phyloP scores from a whole-genome alignment of 139 green algal genomes.

The Chlamydomonas applanata region DNA sequence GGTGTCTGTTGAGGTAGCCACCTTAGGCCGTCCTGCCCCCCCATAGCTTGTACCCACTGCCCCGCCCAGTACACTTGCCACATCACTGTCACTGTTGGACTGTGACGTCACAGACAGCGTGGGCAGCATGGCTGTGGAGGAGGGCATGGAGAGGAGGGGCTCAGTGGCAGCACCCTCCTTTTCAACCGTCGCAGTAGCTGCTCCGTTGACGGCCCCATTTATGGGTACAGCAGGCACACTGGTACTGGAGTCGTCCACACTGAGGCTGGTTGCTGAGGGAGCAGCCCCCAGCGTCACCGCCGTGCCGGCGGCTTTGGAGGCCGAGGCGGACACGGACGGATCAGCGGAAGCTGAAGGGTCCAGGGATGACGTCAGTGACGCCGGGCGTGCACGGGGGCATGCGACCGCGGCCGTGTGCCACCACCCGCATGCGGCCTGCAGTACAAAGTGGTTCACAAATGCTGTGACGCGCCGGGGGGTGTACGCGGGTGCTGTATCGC shows the following conservation, averaged over 20 bases:
- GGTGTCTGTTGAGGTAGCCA: background rate
- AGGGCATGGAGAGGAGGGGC: too few species aligned
- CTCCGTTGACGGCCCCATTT: too few species aligned
- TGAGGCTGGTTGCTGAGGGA: too few species aligned
- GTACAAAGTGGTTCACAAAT: constrained; percentile 43
- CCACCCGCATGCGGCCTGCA: constrained; percentile 77
- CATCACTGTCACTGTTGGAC: background rate
- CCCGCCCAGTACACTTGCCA: background rate
- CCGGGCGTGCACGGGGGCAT: background rate
- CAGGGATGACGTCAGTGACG: background rate
- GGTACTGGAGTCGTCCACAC: too few species aligned
- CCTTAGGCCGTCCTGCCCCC: background rate
- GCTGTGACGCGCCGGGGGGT: constrained; percentile 41
- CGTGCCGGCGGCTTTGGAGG: too few species aligned
- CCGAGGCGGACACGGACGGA: too few species aligned
- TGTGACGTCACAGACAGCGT: too few species aligned
- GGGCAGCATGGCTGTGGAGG: too few species aligned
- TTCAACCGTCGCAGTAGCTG: too few species aligned
- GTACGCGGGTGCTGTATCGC: constrained; percentile 24
- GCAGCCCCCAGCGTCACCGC: too few species aligned
- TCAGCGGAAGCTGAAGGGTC: background rate
- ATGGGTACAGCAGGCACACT: too few species aligned
- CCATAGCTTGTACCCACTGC: background rate
- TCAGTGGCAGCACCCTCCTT: too few species aligned
- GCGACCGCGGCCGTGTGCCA: constrained; percentile 90